These are phyloP conservation scores for Debaryomycetaceae sp. DNA, from an alignment of 1,139 yeast genomes.

Conservation along the genomic window DNA sequence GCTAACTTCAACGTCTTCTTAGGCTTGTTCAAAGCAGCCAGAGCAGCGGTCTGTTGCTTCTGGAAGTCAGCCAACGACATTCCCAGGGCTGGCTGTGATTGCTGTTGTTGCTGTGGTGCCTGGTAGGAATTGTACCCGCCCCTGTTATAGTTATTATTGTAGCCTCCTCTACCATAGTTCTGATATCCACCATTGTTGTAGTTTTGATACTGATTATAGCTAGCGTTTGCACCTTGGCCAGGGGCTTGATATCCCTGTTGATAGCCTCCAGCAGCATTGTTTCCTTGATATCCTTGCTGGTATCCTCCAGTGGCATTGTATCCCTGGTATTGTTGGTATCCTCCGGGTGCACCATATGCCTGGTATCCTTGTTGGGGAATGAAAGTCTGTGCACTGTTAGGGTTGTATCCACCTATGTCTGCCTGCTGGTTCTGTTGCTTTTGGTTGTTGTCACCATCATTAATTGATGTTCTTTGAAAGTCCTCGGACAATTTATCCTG, in stretches of 20 bases:
- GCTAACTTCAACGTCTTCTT: slow-evolving; percentile 62
- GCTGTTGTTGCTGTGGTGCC: slow-evolving; percentile 9
- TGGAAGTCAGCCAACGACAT: slow-evolving; percentile 88
- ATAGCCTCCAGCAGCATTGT: slow-evolving; percentile 8
- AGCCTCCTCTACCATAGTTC: slow-evolving; percentile 19
- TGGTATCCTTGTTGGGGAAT: slow-evolving; percentile 31
- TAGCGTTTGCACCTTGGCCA: slow-evolving; percentile 21
- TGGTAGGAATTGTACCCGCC: slow-evolving; percentile 11
- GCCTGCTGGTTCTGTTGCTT: slow-evolving; percentile 15
- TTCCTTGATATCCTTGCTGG: slow-evolving; percentile 3
- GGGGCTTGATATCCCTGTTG: slow-evolving; percentile 10
- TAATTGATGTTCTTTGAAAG: slow-evolving; percentile 47
- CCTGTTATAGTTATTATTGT: slow-evolving; percentile 24
- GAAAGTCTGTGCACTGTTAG: slow-evolving; percentile 40
- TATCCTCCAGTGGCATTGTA: slow-evolving; percentile 6
- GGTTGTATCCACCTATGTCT: slow-evolving; percentile 29
- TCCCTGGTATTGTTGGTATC: slow-evolving; percentile 17
- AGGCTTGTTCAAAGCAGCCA: slow-evolving; percentile 49
- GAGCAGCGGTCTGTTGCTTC: slow-evolving; percentile 55
- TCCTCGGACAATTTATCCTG: slow-evolving; percentile 55
- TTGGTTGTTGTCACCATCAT: slow-evolving; percentile 14
- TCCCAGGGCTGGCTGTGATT: slow-evolving; percentile 40
- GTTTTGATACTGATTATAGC: slow-evolving; percentile 18
- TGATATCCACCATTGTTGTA: slow-evolving; percentile 21
- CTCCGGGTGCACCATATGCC: slow-evolving; percentile 12